Evolutionary conservation across 148 eudicot genomes (phyloP).

Genomic region (Heliosperma pusillum): DNA sequence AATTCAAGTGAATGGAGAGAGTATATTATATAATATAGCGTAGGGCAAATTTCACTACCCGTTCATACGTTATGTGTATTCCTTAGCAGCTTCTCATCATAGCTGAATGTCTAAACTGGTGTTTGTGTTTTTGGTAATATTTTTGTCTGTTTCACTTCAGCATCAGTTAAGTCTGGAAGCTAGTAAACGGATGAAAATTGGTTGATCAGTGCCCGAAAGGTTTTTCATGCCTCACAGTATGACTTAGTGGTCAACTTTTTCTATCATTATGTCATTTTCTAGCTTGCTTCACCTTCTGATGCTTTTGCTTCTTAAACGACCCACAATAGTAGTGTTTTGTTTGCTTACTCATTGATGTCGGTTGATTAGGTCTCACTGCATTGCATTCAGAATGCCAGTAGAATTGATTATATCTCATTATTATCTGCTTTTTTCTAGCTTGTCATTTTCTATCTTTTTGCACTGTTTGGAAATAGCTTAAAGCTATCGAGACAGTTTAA

Average conservation of each 20-base stretch:
- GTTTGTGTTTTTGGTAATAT: not conserved
- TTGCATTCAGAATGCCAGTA: not conserved
- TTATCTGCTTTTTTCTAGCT: not conserved
- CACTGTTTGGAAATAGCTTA: not conserved
- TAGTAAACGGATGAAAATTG: not conserved
- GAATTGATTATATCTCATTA: not conserved
- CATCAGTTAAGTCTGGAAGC: not conserved
- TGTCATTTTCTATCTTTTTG: not conserved
- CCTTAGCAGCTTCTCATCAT: not conserved
- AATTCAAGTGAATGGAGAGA: too few relatives aligned
- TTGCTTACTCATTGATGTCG: not conserved
- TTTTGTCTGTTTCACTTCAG: not conserved
- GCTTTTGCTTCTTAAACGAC: not conserved
- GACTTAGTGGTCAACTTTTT: not conserved
- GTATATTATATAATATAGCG: too few relatives aligned
- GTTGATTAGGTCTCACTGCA: not conserved
- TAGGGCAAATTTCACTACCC: constrained; percentile 3
- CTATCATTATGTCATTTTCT: not conserved
- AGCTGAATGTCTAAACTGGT: not conserved
- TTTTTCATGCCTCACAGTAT: constrained; percentile 4
- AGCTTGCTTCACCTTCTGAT: constrained; percentile 8
- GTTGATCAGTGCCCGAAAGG: not conserved
- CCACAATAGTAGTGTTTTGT: not conserved
- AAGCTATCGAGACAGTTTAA: not conserved
- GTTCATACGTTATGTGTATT: not conserved